Evolutionary conservation across 2,329 filamentous ascomycete species (phyloP), one percentile per base, ranked within the genome.

Genomic region (Pyrenophora graminea): DNA sequence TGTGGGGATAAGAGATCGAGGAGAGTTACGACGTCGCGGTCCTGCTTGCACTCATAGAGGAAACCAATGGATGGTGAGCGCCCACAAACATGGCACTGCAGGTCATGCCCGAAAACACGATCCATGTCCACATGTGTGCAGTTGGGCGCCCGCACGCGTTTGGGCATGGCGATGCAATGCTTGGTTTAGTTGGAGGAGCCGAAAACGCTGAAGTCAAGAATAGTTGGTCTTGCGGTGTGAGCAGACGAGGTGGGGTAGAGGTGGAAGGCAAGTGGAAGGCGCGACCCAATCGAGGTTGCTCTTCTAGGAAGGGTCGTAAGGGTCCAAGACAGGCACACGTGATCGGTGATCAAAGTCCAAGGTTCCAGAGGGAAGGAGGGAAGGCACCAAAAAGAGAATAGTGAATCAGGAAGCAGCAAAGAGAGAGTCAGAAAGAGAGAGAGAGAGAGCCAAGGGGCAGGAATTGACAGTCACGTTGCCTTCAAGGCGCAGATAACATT

Each of bases 11-110:
- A 15, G 5, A 54, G 41, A 12, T 49, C 25, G 25, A 46, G 49
- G 2, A 60, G 53, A 15, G 56, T 53, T n/a, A 40, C 39, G 10
- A 40, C 17, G 31, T 55, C 51, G 15, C 44, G 45, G 23, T 91
- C 88, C 67, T 89, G 83, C 10, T 80, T 82, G 70, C 90, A 94
- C 52, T 81, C 78, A 70, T 90, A 94, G 18, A 94, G 74, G 83
- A 87, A 94, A 21, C 88, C 88, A 45, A 86, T 78, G 13, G 78
- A 73, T 0, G 86, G 82, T 1, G 71, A 70, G 34, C 74, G 73
- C 33, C 75, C 74, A 62, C 90, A 94, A 19, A 78, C 66, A 6
- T 79, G 73, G 72, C 90, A 94, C 15, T 69, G 64, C 23, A 77
- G 67, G 17, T 73, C 43, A 13, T 43, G 30, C 80, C 81, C 55